Percentiles rank a stretch among this genome's conserved stretches.
These are phyloP conservation scores for Heliamphora pulchella DNA, from an alignment of 179 eudicot genomes.

Conservation along the genomic window DNA sequence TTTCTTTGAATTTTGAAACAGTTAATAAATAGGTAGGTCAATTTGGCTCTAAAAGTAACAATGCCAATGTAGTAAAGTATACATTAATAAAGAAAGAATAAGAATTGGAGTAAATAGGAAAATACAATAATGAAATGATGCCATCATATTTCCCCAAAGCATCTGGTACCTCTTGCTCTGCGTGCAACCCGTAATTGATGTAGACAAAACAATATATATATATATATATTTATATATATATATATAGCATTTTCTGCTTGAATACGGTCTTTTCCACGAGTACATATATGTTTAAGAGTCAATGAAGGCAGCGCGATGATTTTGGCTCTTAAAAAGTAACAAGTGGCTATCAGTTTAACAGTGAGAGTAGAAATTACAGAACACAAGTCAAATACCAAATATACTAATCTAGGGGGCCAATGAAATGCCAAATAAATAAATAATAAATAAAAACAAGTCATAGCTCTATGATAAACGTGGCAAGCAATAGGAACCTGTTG, in stretches of 20 bases:
- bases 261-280: too few species aligned
- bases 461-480: background rate
- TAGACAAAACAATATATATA: too few species aligned
- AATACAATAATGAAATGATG: background rate
- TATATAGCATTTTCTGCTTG: too few species aligned
- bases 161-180: background rate
- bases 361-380: background rate
- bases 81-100: background rate
- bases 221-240: too few species aligned
- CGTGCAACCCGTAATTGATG: background rate
- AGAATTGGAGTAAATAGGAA: background rate
- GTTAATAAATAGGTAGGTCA: too few species aligned
- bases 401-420: background rate
- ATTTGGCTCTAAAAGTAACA: too few species aligned
- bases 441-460: background rate
- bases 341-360: background rate
- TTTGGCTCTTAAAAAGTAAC: background rate
- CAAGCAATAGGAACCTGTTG: conserved; percentile 38
- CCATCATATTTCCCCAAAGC: background rate
- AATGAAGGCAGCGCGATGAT: background rate
- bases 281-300: background rate
- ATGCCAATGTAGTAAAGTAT: background rate
- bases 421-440: background rate
- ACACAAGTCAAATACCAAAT: background rate
- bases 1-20: too few species aligned